A percentile compares a stretch with the other conserved stretches of the same genome.
phyloP scores from a whole-genome alignment of 179 eudicot genomes.

The Patellifolia procumbens region DNA sequence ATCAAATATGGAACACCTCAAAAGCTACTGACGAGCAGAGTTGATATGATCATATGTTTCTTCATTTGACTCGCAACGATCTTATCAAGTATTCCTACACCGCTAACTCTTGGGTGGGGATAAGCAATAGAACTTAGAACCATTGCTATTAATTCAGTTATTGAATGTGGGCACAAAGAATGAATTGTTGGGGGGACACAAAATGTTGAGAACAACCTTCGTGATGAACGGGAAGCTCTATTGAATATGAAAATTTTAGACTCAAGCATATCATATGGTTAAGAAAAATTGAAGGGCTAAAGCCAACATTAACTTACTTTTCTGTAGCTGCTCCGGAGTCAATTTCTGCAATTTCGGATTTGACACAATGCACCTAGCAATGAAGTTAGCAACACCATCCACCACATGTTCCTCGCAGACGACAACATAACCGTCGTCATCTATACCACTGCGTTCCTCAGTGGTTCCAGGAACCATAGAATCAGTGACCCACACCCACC shows the following conservation, averaged over 20 bases:
- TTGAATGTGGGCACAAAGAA: background rate
- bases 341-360: conserved; percentile 78
- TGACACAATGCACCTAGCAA: conserved; percentile 81
- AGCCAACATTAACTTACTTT: conserved; percentile 48
- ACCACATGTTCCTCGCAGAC: conserved; percentile 83
- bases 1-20: background rate
- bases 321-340: conserved; percentile 73
- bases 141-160: background rate
- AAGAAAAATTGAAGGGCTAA: background rate
- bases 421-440: conserved; percentile 71
- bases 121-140: background rate
- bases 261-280: no score
- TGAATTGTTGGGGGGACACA: background rate
- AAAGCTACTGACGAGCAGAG: no score
- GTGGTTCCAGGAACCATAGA: conserved; percentile 64
- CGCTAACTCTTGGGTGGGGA: no score
- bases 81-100: no score
- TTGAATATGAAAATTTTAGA: no score
- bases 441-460: conserved; percentile 81
- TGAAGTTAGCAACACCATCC: conserved; percentile 85
- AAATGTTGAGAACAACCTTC: background rate
- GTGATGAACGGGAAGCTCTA: background rate
- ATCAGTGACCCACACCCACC: conserved; percentile 96
- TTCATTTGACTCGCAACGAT: background rate
- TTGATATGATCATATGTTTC: background rate